Base-by-base conservation (phyloP, 371 early-diverging fungal species). In the Syncephalastrum sp. region DNA sequence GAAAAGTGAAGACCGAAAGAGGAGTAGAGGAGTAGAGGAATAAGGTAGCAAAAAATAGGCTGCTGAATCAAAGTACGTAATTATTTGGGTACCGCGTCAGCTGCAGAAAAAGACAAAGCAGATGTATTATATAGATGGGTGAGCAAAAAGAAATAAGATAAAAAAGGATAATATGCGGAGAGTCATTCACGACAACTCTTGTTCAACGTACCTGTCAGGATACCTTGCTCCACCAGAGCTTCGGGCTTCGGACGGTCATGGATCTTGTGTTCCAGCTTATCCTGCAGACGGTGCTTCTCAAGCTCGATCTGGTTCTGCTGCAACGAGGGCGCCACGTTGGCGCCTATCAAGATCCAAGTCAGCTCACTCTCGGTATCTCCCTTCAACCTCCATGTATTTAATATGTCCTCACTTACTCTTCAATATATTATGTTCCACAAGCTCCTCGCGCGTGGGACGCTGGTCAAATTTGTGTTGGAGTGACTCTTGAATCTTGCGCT, bases 351-450 rank as follows among this genome's bases (percentile, higher is more conserved):
- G 21, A 15, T 7, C 13, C 13, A 19, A 49, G 21, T 75, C 78
- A 14, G 16, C 53, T 16, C 41, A n/a, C 0, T 1, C n/a, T 50
- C 4, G 19, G 15, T 53, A 23, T 75, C 72, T 49, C 66, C 52
- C 50, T 68, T 74, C 45, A 21, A 21, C 21, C n/a, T 17, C 3
- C 38, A 33, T 33, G 12, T 33, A 33, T 33, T 33, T 33, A 33
- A 33, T 43, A 15, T 48, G 17, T 19, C 51, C 10, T 49, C 38
- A 42, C 63, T 60, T 68, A 80, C 77, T 63, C 52, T 82, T 81
- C 23, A 92, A 63, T 42, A 93, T 91, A 16, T 88, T 82, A 55
- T 82, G 81, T 52, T 91, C 86, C 42, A 79, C 77, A 42, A 95
- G 79, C 56, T 91, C 81, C 2, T 82, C 81, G 12, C 77, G 73